phyloP scores from a whole-genome alignment of 2,329 filamentous ascomycete species.

The Alternaria gansuensis region DNA sequence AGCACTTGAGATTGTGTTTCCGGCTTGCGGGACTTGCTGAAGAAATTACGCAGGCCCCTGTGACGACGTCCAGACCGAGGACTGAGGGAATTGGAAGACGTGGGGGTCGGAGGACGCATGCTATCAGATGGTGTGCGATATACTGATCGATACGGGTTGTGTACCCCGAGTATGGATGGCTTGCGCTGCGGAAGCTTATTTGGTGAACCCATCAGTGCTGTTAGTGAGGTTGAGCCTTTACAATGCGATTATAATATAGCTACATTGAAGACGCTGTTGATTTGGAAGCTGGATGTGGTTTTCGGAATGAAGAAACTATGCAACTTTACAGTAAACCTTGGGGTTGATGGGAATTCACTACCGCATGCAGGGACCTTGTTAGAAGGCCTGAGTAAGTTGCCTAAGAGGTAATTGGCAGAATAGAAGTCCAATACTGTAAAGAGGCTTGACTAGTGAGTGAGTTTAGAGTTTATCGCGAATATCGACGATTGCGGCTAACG shows the following conservation, averaged over 20 bases:
- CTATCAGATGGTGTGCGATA: neutral
- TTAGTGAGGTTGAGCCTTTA: neutral
- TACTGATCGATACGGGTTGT: neutral
- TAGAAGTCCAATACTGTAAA: neutral
- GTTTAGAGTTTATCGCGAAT: too few species aligned
- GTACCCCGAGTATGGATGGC: conserved; percentile 7
- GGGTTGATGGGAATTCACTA: neutral
- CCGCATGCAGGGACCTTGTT: neutral
- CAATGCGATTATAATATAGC: neutral
- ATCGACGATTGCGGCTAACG: neutral
- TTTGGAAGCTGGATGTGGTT: neutral
- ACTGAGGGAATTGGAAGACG: neutral
- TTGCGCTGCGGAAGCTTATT: conserved; percentile 4
- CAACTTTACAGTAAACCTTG: neutral
- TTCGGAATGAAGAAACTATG: neutral
- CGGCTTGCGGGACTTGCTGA: conserved; percentile 2
- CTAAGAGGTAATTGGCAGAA: neutral
- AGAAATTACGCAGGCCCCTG: conserved; percentile 7
- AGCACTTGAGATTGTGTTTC: conserved; percentile 10
- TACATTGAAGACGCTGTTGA: neutral
- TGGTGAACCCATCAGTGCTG: conserved; percentile 1
- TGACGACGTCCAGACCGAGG: neutral
- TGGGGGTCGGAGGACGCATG: neutral
- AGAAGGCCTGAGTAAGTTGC: neutral
- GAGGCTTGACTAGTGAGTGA: neutral